Conservation (phyloP, 495 filamentous ascomycete genomes). For the Trypethelium eluteriae region DNA sequence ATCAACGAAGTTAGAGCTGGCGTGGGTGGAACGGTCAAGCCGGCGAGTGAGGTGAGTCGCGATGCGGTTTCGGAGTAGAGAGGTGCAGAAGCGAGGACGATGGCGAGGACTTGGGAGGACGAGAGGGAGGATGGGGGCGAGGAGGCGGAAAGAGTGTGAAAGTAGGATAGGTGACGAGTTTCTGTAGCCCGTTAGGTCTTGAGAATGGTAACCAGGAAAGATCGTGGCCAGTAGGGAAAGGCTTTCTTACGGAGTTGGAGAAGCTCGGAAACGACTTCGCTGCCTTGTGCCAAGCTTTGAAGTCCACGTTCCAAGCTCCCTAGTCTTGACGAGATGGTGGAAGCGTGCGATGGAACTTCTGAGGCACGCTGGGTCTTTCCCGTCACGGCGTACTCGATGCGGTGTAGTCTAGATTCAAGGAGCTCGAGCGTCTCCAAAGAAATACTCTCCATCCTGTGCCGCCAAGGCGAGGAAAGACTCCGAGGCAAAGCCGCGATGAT, state of each 20-base stretch:
- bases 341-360: slow-evolving; percentile 7
- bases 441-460: slow-evolving; percentile 25
- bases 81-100: slow-evolving; percentile 66
- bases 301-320: slow-evolving; percentile 49
- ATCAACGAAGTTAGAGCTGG: slow-evolving; percentile 41
- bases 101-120: slow-evolving; percentile 48
- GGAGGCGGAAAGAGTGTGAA: slow-evolving; percentile 37
- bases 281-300: slow-evolving; percentile 40
- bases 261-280: slow-evolving; percentile 23
- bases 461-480: not conserved
- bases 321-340: slow-evolving; percentile 39
- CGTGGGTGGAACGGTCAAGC: slow-evolving; percentile 67
- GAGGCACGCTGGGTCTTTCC: slow-evolving; percentile 40
- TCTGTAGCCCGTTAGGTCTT: slow-evolving; percentile 38
- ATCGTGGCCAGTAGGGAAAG: not conserved
- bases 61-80: slow-evolving; percentile 71
- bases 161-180: slow-evolving; percentile 51
- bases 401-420: slow-evolving; percentile 65
- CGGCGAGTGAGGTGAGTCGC: slow-evolving; percentile 66
- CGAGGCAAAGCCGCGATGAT: not conserved
- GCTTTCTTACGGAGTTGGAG: slow-evolving; percentile 22
- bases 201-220: slow-evolving; percentile 17
- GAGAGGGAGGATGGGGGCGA: slow-evolving; percentile 14
- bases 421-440: slow-evolving; percentile 60
- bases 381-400: slow-evolving; percentile 66